Base-by-base conservation (phyloP, 176 grass and related monocot genomes). In the Rhipidocladum racemiflorum region DNA sequence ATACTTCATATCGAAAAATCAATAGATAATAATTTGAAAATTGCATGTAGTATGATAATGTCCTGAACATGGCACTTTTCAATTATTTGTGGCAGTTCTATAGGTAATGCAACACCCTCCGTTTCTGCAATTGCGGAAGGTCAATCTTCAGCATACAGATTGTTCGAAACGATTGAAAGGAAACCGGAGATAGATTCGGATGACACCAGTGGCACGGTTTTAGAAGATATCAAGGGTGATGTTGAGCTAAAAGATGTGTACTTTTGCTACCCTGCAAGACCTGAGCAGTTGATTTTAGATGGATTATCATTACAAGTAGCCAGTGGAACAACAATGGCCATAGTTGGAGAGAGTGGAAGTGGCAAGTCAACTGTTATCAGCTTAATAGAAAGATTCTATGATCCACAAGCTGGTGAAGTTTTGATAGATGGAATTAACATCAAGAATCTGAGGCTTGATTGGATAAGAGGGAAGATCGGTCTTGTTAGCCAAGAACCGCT, bases 311-410 rank as follows among this genome's bases (percentile, higher is more conserved):
- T 97, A 61, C 83, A 79, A 72, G 84, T 97, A 68, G 28, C 57
- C 18, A 91, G 63, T 72, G 88, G 94, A 65, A 97, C 74, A 60
- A 91, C 92, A 80, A 86, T 91, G 83, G 88, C 91, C 56, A 91
- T 97, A 49, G 95, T 97, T 75, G 95, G 95, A 86, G 92, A 94
- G 65, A 97, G 95, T 84, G 95, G 92, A 76, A 94, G 94, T 66
- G 94, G 94, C 10, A 97, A 97, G 51, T 97, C 91, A 81, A 97
- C 94, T n/a, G 77, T 97, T 10, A 89, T 97, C 17, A 86, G 77
- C 69, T 77, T 86, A 74, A 48, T 75, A 39, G 85, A 87, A 65
- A 82, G 86, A 75, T 92, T 92, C 77, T 92, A 92, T 10, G 90
- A 92, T 50, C 86, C 90, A 56, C 63, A 86, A 5, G 63, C 69